These are phyloP conservation scores for Arthrobotrys sphaeroides DNA, from an alignment of 2,329 filamentous ascomycete species.

Conservation along the genomic window DNA sequence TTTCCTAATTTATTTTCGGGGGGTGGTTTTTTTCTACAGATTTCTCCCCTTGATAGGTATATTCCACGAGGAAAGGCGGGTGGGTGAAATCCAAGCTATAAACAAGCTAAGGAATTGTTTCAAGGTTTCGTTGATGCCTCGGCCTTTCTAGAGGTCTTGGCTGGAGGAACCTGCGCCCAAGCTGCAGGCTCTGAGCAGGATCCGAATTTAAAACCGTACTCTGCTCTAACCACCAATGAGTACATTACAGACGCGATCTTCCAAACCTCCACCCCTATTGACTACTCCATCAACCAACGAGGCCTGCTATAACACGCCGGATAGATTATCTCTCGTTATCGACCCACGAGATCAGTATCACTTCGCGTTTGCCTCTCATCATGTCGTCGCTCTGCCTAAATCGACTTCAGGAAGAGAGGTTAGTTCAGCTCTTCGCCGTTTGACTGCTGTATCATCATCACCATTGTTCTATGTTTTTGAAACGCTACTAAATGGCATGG, in stretches of 20 bases:
- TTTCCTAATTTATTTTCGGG: background rate
- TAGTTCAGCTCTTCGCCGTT: constrained; percentile 60
- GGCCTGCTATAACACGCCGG: background rate
- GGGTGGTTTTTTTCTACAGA: too few species aligned
- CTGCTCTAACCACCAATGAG: background rate
- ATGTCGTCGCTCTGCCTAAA: constrained; percentile 88
- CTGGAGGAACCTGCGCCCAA: background rate
- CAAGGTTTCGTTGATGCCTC: constrained; percentile 10
- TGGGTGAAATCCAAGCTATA: background rate
- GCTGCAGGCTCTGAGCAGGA: background rate
- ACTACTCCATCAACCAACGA: background rate
- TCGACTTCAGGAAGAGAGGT: constrained; percentile 87
- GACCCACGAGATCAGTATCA: background rate
- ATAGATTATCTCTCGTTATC: background rate
- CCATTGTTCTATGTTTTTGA: too few species aligned
- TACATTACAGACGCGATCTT: background rate
- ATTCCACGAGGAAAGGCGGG: background rate
- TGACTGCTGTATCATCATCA: constrained; percentile 39
- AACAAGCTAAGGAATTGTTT: background rate
- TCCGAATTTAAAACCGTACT: constrained; percentile 1
- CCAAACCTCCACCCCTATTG: background rate
- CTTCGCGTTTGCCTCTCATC: background rate
- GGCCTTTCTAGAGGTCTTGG: constrained; percentile 19
- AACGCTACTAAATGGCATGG: constrained; percentile 17
- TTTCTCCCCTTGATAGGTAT: too few species aligned